phyloP scores from a whole-genome alignment of 768 basidiomycete genomes.

The Auricularia sp. region DNA sequence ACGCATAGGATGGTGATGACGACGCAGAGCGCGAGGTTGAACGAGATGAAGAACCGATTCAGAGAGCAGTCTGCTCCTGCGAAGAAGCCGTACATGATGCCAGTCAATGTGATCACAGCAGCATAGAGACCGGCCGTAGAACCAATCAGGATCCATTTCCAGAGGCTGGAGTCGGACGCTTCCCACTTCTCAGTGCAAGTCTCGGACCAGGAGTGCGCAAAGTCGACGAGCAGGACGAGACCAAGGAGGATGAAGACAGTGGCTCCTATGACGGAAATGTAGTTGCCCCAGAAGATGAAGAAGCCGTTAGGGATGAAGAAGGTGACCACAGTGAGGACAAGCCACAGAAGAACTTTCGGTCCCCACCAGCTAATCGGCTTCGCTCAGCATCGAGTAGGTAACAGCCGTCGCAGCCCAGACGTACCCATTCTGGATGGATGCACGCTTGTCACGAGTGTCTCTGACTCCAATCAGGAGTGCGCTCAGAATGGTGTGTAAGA shows the following conservation, averaged over 20 bases:
- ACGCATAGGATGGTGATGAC: slow-evolving; percentile 74
- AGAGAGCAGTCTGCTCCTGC: slow-evolving; percentile 75
- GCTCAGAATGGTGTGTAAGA: slow-evolving; percentile 81
- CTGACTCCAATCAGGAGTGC: slow-evolving; percentile 73
- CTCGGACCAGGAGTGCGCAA: slow-evolving; percentile 97
- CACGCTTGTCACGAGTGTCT: slow-evolving; percentile 85
- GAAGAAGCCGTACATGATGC: slow-evolving; percentile 86
- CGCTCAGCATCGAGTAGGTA: background rate
- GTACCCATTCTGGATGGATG: slow-evolving; percentile 94
- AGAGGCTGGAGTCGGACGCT: slow-evolving; percentile 56
- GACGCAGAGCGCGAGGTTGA: slow-evolving; percentile 77
- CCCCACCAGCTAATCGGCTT: slow-evolving; percentile 81
- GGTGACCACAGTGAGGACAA: slow-evolving; percentile 65
- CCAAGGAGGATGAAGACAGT: slow-evolving; percentile 94
- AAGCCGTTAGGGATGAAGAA: slow-evolving; percentile 96
- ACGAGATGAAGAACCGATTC: slow-evolving; percentile 95
- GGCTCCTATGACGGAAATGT: slow-evolving; percentile 82
- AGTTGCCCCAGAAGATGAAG: slow-evolving; percentile 98
- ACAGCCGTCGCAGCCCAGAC: slow-evolving; percentile 8
- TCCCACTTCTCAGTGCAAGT: slow-evolving; percentile 96
- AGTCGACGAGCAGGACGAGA: slow-evolving; percentile 93
- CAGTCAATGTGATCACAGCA: slow-evolving; percentile 74
- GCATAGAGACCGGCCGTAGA: slow-evolving; percentile 87
- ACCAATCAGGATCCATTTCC: slow-evolving; percentile 93
- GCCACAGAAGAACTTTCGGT: slow-evolving; percentile 85